Evolutionary conservation across 495 filamentous ascomycete species (phyloP), one percentile per base, ranked within the genome.

Genomic region (Aspergillus haitiensis): DNA sequence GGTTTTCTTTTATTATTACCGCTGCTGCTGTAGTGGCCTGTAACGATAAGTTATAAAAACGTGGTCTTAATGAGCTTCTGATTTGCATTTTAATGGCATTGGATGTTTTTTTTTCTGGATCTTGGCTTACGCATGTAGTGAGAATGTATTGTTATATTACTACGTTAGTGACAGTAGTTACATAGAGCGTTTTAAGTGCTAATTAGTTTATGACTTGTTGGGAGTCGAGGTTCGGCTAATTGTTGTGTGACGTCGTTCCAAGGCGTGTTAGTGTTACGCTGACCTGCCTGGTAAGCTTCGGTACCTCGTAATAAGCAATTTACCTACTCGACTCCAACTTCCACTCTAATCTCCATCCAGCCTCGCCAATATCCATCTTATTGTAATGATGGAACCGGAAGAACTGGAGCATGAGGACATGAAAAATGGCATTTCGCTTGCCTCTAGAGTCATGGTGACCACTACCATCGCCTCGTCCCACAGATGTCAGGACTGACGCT

Each of bases 381-480:
- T 51, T 13, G 7, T 11, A 31, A 55, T 35, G 2, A 66, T 66
- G 64, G 69, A 73, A 33, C 65, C 67, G 7, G 72, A 69, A n/a
- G 67, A 67, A 48, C 52, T 62, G 42, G 62, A 67, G 8, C 68
- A 72, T 40, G 72, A 73, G 39, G 60, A 56, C 31, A 11, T 48
- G 2, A 55, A 64, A 9, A 16, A 59, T 50, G 57, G 62, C 12
- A 32, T 42, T 46, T 52, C 63, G 1, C 47, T 47, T 50, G 32
- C 52, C 13, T 62, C 62, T 7, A 63, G 50, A 56, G 54, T 45
- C 7, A 58, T 59, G 63, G 68, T 73, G 32, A 64, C 13, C 37
- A 45, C 16, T 18, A 21, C 40, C 44, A 49, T n/a, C 12, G 37
- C 52, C 11, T 21, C 11, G 16, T 33, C 32, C 16, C 44, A 45